Evolutionary conservation across 1,284 basidiomycete genomes (phyloP).

Genomic region (Cutaneotrichosporon mucoides): DNA sequence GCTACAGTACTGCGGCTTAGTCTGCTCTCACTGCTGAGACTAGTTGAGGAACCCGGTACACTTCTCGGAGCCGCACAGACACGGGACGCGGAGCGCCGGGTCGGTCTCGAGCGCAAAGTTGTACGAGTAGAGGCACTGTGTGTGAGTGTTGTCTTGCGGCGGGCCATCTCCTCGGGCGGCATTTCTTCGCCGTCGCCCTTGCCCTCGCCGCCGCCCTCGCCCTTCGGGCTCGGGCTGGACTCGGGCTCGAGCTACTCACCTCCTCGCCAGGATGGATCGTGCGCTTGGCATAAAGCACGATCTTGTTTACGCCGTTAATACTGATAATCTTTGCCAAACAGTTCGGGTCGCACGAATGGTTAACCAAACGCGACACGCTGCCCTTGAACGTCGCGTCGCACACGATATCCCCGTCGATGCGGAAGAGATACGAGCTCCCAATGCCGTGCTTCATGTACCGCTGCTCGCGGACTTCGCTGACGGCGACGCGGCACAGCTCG

Average conservation of each 20-base stretch:
- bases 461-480: constrained; percentile 96
- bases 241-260: constrained; percentile 57
- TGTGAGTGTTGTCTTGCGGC: too few species aligned
- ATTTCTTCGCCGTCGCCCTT: too few species aligned
- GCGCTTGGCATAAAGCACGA: constrained; percentile 96
- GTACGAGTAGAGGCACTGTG: constrained; percentile 39
- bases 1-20: too few species aligned
- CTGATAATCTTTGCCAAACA: constrained; percentile 98
- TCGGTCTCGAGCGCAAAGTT: constrained; percentile 46
- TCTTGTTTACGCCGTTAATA: constrained; percentile 91
- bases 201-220: too few species aligned
- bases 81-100: constrained; percentile 59
- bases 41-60: constrained; percentile 88
- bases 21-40: background rate
- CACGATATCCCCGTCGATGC: constrained; percentile 85
- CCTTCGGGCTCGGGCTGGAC: too few species aligned
- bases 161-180: constrained; percentile 52
- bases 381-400: constrained; percentile 99
- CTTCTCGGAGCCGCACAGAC: constrained; percentile 77
- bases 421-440: constrained; percentile 88
- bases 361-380: constrained; percentile 93
- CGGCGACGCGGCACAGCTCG: constrained; percentile 89
- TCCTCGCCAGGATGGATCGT: constrained; percentile 91
- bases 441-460: constrained; percentile 93
- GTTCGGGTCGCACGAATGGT: constrained; percentile 95